phyloP scores from a whole-genome alignment of 1,284 basidiomycete genomes.

The Hymenochaete sp. region DNA sequence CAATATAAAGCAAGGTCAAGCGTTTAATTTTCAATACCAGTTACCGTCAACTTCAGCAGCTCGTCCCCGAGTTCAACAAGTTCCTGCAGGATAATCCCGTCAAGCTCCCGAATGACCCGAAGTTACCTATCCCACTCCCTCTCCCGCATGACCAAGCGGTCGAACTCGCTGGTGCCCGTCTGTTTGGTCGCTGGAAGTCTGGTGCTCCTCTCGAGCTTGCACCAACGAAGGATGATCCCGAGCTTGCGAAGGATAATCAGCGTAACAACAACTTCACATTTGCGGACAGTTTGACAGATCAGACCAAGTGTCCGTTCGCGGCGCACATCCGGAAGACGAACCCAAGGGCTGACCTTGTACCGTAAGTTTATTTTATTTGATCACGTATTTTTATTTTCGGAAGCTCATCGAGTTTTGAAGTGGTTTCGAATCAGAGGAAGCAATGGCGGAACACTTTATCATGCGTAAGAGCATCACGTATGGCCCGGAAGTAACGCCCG shows the following conservation, averaged over 20 bases:
- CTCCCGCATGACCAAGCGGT: constrained; percentile 34
- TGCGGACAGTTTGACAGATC: constrained; percentile 26
- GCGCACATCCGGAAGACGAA: constrained; percentile 48
- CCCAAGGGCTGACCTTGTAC: constrained; percentile 44
- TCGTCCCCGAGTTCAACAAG: constrained; percentile 46
- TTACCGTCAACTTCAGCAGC: constrained; percentile 47
- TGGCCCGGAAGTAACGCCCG: constrained; percentile 35
- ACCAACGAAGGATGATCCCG: constrained; percentile 35
- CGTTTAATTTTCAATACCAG: no score
- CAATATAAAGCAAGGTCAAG: no score
- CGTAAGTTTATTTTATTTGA: no score
- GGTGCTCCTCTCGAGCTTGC: constrained; percentile 42
- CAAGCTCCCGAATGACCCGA: constrained; percentile 19
- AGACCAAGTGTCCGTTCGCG: constrained; percentile 44
- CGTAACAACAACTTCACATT: constrained; percentile 37
- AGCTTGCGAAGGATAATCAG: constrained; percentile 29
- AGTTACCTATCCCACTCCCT: no score
- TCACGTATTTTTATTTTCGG: neutral
- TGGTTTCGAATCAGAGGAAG: constrained; percentile 1
- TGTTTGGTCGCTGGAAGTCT: constrained; percentile 54
- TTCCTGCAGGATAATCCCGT: constrained; percentile 37
- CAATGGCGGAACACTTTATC: constrained; percentile 28
- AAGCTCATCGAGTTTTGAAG: neutral
- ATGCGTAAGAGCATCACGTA: constrained; percentile 40
- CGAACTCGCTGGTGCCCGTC: constrained; percentile 43